Conservation (phyloP, 208 protist species). For the Strigomonas culicis region DNA sequence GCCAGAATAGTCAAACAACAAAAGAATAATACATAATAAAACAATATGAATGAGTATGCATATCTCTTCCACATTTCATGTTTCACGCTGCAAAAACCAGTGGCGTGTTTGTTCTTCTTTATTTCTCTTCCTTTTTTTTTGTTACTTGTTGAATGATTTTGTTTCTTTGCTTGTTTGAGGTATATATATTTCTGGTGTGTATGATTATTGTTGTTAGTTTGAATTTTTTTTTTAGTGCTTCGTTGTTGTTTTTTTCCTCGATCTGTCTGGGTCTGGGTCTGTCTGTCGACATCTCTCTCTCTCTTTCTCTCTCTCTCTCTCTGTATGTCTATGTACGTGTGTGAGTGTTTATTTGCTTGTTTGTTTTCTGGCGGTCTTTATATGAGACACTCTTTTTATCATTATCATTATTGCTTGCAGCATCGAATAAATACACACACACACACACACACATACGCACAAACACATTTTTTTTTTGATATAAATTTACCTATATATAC, state of each 20-base stretch:
- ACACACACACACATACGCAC: no score
- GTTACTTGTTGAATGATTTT: background rate
- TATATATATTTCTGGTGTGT: background rate
- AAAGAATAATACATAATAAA: conserved; percentile 10
- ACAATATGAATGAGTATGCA: conserved; percentile 1
- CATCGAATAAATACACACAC: background rate
- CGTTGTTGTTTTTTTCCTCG: background rate
- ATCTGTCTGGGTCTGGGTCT: background rate
- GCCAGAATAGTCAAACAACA: background rate
- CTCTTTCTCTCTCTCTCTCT: no score
- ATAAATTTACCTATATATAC: no score
- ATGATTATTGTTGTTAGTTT: conserved; percentile 4
- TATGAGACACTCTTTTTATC: background rate
- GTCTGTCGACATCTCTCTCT: background rate
- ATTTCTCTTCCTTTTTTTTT: conserved; percentile 11
- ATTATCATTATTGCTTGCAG: background rate
- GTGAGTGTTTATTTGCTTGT: background rate
- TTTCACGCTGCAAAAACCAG: background rate
- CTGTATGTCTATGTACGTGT: background rate
- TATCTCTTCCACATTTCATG: conserved; percentile 4
- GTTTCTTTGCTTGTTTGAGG: conserved; percentile 1
- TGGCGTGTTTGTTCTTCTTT: conserved; percentile 7
- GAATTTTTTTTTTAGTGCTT: conserved; percentile 5
- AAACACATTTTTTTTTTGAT: no score
- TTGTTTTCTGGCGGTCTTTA: background rate